A percentile compares a stretch with the other conserved stretches of the same genome.
These are phyloP conservation scores for Aphanomyces invadans DNA, from an alignment of 352 stramenopile species.

Conservation along the genomic window DNA sequence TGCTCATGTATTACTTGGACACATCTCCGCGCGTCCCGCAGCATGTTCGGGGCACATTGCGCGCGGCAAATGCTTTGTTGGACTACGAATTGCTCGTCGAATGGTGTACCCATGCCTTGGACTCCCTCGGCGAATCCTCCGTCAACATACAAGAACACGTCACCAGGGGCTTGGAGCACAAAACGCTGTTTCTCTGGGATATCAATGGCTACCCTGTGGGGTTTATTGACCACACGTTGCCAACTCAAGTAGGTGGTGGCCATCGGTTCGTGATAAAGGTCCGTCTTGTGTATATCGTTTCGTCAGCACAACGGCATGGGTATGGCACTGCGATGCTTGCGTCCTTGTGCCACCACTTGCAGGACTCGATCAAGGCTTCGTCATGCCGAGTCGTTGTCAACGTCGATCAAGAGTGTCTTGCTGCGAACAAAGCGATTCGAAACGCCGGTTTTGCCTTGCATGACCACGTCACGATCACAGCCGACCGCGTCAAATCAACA, in stretches of 20 bases:
- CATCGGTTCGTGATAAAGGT: not conserved
- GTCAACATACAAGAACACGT: not conserved
- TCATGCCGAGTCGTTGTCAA: not conserved
- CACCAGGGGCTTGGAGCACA: not conserved
- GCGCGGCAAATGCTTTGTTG: not conserved
- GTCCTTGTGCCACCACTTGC: not conserved
- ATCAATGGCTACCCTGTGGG: not conserved
- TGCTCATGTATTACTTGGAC: not conserved
- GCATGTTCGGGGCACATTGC: not conserved
- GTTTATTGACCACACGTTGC: not conserved
- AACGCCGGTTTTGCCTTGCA: slow-evolving; percentile 2
- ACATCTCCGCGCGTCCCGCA: not conserved
- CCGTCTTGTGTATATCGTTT: not conserved
- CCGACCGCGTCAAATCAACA: not conserved
- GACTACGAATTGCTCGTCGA: not conserved
- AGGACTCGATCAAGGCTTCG: not conserved
- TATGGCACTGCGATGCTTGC: not conserved
- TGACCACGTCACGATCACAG: not conserved
- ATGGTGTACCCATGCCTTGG: not conserved
- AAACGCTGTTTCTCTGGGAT: not conserved
- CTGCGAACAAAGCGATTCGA: slow-evolving; percentile 1
- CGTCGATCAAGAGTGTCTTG: not conserved
- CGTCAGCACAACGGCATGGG: not conserved
- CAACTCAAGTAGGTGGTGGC: not conserved
- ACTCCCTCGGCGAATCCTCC: not conserved